These are phyloP conservation scores for Lecanoromycetidae sp. DNA, from an alignment of 2,329 filamentous ascomycete species.

Conservation along the genomic window DNA sequence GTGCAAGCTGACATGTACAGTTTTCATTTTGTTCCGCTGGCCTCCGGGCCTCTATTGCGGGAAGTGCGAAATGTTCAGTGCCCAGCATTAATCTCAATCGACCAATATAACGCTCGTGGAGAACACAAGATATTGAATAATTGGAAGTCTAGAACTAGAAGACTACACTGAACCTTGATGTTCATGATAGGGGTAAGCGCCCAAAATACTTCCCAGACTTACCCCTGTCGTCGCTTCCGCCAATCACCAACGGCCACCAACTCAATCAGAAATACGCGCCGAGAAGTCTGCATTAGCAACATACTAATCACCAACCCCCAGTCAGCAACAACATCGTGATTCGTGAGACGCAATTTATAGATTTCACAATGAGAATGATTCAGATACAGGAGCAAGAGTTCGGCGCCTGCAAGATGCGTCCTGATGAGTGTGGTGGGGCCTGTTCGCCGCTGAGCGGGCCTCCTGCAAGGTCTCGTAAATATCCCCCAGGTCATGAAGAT, in stretches of 20 bases:
- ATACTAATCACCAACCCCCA: not conserved
- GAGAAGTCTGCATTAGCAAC: conserved; percentile 9
- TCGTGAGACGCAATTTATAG: conserved; percentile 11
- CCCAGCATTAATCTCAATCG: no score
- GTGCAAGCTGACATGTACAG: no score
- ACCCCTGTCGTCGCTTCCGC: not conserved
- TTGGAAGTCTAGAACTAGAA: no score
- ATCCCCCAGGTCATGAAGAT: not conserved
- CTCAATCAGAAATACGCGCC: conserved; percentile 5
- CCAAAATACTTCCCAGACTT: not conserved
- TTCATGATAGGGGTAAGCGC: no score
- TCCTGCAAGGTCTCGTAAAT: conserved; percentile 5
- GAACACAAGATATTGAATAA: no score
- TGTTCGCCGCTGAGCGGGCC: not conserved
- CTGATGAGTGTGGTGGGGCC: not conserved
- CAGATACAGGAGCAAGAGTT: not conserved
- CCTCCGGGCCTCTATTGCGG: no score
- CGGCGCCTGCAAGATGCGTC: conserved; percentile 2
- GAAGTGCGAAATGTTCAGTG: no score
- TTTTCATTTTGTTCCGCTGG: no score
- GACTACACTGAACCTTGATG: no score
- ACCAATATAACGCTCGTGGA: no score
- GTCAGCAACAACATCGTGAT: conserved; percentile 2
- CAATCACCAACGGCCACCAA: not conserved
- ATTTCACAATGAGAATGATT: not conserved